phyloP scores from a whole-genome alignment of 2,329 filamentous ascomycete species.

The Fusarium sp. region DNA sequence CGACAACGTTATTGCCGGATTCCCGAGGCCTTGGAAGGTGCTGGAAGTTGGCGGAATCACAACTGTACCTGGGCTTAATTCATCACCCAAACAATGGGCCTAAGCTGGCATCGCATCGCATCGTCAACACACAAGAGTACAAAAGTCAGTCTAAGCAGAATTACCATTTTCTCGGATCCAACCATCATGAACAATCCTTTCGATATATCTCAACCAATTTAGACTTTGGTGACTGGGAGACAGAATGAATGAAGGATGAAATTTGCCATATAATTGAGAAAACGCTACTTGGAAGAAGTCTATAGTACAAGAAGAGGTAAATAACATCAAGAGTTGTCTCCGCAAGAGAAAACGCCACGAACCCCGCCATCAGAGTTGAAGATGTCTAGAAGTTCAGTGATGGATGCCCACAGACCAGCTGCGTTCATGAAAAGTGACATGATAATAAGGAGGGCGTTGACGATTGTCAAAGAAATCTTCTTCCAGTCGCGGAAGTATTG shows the following conservation, averaged over 20 bases:
- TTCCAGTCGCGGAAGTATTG: constrained; percentile 35
- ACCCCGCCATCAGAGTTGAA: constrained; percentile 29
- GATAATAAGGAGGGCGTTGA: constrained; percentile 35
- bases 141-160: fast-evolving
- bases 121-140: fast-evolving
- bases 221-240: fast-evolving
- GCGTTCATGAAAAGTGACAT: constrained; percentile 40
- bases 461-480: constrained; percentile 30
- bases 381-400: constrained; percentile 38
- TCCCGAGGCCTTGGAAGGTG: fast-evolving
- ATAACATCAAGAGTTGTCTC: constrained; percentile 27
- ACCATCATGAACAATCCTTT: fast-evolving
- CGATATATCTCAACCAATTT: fast-evolving
- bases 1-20: fast-evolving
- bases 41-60: fast-evolving
- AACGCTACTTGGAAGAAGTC: background rate
- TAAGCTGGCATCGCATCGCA: background rate
- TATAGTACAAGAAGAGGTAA: background rate
- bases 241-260: fast-evolving
- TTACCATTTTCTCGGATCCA: fast-evolving
- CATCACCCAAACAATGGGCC: background rate
- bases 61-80: fast-evolving
- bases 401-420: constrained; percentile 40
- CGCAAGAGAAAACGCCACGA: constrained; percentile 37
- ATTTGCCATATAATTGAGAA: background rate